phyloP scores from a whole-genome alignment of 202 grass and related monocot species.

The Bolboschoenoplectus hybrid region DNA sequence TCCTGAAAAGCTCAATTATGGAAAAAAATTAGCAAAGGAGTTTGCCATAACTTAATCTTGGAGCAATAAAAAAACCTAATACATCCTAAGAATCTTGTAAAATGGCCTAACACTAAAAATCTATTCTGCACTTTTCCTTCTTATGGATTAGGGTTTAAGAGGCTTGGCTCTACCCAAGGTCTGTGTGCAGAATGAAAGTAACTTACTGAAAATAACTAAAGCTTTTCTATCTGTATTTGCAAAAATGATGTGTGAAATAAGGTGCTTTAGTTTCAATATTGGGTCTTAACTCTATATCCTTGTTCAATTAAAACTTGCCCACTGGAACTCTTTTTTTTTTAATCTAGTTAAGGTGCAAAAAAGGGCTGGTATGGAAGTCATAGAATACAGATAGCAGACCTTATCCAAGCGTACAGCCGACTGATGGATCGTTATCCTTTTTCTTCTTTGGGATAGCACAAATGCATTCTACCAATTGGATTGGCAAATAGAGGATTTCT shows the following conservation, averaged over 20 bases:
- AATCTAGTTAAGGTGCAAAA: background rate
- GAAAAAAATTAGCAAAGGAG: background rate
- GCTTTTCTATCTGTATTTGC: no score
- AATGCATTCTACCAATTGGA: background rate
- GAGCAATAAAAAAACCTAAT: background rate
- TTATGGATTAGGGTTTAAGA: background rate
- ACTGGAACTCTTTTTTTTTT: background rate
- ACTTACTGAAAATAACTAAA: background rate
- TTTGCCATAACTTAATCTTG: background rate
- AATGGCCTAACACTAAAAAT: background rate
- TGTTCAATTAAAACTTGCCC: background rate
- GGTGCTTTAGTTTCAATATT: no score
- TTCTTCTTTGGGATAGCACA: background rate
- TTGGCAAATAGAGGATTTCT: background rate
- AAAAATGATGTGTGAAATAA: no score
- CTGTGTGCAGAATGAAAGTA: background rate
- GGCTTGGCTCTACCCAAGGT: background rate
- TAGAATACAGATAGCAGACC: background rate
- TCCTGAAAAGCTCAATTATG: background rate
- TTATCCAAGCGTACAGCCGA: background rate
- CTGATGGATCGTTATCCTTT: background rate
- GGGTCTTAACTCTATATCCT: no score
- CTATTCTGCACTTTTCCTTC: background rate
- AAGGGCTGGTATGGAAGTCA: background rate
- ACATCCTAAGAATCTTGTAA: background rate